Evolutionary conservation across 345 rosid species (phyloP).

Genomic region (Rhodamnia rubescens): DNA sequence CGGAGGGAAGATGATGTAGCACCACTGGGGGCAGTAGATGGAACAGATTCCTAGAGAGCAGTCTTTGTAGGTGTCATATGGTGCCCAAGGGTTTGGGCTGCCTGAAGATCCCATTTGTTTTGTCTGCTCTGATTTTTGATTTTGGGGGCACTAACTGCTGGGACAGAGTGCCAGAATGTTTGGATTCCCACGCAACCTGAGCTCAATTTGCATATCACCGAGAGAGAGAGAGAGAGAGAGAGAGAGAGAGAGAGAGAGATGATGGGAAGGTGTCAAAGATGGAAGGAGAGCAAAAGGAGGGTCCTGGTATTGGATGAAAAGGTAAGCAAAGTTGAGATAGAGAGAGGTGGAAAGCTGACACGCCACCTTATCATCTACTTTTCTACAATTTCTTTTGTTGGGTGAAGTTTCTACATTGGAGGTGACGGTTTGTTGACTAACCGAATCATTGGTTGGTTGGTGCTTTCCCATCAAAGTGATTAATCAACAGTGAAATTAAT

Average conservation of each 20-base stretch:
- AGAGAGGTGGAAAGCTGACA: conserved; percentile 6
- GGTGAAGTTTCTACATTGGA: background rate
- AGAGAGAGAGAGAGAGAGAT: too few species aligned
- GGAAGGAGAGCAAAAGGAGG: background rate
- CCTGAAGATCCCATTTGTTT: conserved; percentile 26
- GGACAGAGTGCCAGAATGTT: background rate
- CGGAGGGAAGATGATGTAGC: conserved; percentile 67
- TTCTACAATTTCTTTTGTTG: background rate
- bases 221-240: background rate
- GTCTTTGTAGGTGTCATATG: conserved; percentile 43
- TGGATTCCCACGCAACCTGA: background rate
- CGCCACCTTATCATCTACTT: conserved; percentile 13
- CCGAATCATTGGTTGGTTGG: background rate
- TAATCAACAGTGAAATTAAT: background rate
- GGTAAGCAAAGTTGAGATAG: conserved; percentile 22
- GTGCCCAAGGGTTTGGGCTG: conserved; percentile 36
- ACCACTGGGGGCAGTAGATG: conserved; percentile 83
- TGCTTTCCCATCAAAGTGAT: background rate
- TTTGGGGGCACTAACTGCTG: background rate
- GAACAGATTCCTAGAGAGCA: conserved; percentile 76
- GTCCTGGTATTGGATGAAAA: conserved; percentile 12
- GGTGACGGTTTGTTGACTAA: conserved; percentile 6
- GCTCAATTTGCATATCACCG: background rate
- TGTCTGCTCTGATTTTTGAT: background rate
- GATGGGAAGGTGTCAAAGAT: background rate